These are phyloP conservation scores for Rhizopogon hawkerae DNA, from an alignment of 1,284 basidiomycete genomes.

Conservation along the genomic window DNA sequence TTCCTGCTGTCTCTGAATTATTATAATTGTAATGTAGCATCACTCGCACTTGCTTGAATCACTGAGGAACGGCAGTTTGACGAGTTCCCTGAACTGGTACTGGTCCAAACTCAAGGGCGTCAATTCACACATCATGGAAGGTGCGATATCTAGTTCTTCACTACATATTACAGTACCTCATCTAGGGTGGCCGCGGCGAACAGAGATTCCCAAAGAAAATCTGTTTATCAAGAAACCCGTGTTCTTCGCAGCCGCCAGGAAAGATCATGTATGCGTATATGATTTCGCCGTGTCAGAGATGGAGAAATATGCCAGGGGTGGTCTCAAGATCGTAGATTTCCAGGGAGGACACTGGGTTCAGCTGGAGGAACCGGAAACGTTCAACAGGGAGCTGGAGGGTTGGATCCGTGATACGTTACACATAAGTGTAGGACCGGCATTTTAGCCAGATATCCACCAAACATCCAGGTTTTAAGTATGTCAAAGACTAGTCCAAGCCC, in stretches of 20 bases:
- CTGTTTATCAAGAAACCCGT: conserved; percentile 22
- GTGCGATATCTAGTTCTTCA: conserved; percentile 13
- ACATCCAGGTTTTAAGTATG: too few species aligned
- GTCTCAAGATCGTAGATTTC: conserved; percentile 21
- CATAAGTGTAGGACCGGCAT: too few species aligned
- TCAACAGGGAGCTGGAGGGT: conserved; percentile 24
- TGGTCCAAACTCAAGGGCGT: conserved; percentile 17
- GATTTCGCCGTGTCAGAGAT: conserved; percentile 19
- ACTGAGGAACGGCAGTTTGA: conserved; percentile 21
- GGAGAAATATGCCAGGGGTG: conserved; percentile 22
- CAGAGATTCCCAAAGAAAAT: conserved; percentile 20
- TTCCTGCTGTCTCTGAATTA: not conserved
- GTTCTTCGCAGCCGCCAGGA: conserved; percentile 25
- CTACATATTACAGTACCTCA: not conserved
- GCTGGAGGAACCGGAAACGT: conserved; percentile 21
- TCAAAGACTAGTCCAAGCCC: too few species aligned
- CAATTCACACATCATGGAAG: conserved; percentile 14
- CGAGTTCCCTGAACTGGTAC: conserved; percentile 28
- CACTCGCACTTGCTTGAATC: conserved; percentile 19
- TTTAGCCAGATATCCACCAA: too few species aligned
- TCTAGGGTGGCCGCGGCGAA: not conserved
- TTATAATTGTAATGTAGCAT: conserved; percentile 14
- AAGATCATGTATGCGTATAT: conserved; percentile 21
- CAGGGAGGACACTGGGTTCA: conserved; percentile 26
- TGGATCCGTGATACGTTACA: conserved; percentile 19